These are phyloP conservation scores for Dactylonectria macrodidyma DNA, from an alignment of 2,329 filamentous ascomycete genomes.

Conservation along the genomic window DNA sequence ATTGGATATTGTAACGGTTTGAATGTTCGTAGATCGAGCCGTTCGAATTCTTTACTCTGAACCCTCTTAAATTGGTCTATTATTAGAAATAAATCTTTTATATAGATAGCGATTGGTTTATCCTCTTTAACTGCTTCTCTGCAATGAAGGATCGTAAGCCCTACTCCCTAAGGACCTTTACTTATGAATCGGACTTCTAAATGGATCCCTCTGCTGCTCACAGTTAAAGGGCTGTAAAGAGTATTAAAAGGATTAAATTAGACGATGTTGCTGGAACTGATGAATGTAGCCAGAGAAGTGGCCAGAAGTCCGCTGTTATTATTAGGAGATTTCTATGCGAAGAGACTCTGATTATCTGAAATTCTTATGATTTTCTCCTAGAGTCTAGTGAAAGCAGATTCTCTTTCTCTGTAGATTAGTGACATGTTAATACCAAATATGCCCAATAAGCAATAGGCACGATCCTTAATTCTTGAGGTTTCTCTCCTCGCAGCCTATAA, in stretches of 20 bases:
- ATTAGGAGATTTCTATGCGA: background rate
- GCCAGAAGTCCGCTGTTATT: slow-evolving; percentile 10
- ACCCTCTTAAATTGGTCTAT: slow-evolving; percentile 36
- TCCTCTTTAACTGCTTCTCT: background rate
- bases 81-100: slow-evolving; percentile 20
- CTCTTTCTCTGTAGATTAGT: too few species aligned
- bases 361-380: background rate
- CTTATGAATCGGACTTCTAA: slow-evolving; percentile 26
- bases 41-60: background rate
- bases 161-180: background rate
- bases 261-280: background rate
- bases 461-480: too few species aligned
- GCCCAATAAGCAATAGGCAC: too few species aligned
- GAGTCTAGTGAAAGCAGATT: too few species aligned
- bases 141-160: slow-evolving; percentile 25
- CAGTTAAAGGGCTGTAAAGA: slow-evolving; percentile 16
- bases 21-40: slow-evolving; percentile 12
- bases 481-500: too few species aligned
- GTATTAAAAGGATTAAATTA: slow-evolving; percentile 19
- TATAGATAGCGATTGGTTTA: background rate
- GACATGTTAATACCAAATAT: too few species aligned
- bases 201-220: slow-evolving; percentile 26
- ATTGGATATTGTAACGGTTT: background rate
- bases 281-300: slow-evolving; percentile 4
- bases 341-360: slow-evolving; percentile 5